Conservation (phyloP, 352 stramenopile species). For the Pythium scleroteichum region DNA sequence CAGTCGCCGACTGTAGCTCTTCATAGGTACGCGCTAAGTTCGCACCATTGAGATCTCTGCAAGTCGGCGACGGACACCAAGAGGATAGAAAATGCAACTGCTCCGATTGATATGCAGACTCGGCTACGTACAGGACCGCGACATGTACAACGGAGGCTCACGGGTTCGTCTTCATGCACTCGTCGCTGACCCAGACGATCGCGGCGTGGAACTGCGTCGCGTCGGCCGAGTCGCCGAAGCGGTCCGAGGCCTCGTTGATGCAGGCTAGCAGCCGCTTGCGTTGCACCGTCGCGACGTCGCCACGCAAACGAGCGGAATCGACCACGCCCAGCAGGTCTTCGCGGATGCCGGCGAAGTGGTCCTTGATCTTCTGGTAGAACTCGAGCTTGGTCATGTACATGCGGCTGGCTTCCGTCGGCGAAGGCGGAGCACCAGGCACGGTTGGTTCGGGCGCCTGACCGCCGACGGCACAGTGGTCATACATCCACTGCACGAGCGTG, state of each 20-base stretch:
- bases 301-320: conserved; percentile 21
- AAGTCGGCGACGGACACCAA: no score
- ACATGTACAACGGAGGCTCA: background rate
- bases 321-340: conserved; percentile 21
- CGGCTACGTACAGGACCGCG: background rate
- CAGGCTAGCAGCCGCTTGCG: conserved; percentile 32
- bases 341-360: conserved; percentile 23
- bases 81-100: background rate
- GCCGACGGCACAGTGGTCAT: conserved; percentile 31
- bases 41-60: no score
- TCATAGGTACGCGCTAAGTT: no score
- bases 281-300: conserved; percentile 4
- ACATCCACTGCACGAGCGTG: conserved; percentile 40
- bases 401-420: conserved; percentile 20
- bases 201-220: conserved; percentile 23
- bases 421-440: background rate
- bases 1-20: no score
- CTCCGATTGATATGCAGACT: background rate
- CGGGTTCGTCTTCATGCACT: conserved; percentile 16
- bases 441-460: conserved; percentile 15
- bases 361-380: conserved; percentile 49
- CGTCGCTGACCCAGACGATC: conserved; percentile 27
- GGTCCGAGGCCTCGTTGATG: conserved; percentile 28
- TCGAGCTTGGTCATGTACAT: conserved; percentile 45
- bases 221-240: conserved; percentile 22